These are phyloP conservation scores for Hypsizygus marmoreus DNA, from an alignment of 768 basidiomycete species.

Conservation along the genomic window DNA sequence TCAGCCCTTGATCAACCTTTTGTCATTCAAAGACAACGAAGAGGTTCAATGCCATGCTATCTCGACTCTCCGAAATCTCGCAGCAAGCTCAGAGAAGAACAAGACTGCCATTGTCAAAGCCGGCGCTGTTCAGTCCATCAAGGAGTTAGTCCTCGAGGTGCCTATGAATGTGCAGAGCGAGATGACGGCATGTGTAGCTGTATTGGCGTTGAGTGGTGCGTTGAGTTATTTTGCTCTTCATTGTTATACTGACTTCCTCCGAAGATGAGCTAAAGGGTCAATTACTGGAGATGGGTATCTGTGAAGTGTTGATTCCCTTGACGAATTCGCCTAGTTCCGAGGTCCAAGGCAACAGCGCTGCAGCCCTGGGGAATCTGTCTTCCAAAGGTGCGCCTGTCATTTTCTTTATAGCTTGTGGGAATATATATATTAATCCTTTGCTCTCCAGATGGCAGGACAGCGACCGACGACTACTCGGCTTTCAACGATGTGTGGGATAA, in stretches of 20 bases:
- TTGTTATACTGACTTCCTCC: slow-evolving; percentile 8
- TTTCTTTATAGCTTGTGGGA: not conserved
- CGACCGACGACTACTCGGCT: slow-evolving; percentile 88
- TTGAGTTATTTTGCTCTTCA: slow-evolving; percentile 6
- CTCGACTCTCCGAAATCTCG: slow-evolving; percentile 93
- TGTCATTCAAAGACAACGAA: slow-evolving; percentile 99
- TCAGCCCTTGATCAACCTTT: slow-evolving; percentile 90
- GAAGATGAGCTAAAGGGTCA: slow-evolving; percentile 96
- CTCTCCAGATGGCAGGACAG: slow-evolving; percentile 67
- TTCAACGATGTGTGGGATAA: slow-evolving; percentile 99
- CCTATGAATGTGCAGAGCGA: slow-evolving; percentile 98
- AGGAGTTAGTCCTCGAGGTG: slow-evolving; percentile 92
- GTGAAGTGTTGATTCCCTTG: slow-evolving; percentile 94
- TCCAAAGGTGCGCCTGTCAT: slow-evolving; percentile 72
- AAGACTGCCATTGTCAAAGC: slow-evolving; percentile 98
- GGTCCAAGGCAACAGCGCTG: slow-evolving; percentile 98
- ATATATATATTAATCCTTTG: slow-evolving; percentile 6
- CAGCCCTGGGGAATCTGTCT: slow-evolving; percentile 95
- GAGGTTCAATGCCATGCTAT: slow-evolving; percentile 99
- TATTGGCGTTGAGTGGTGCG: slow-evolving; percentile 91
- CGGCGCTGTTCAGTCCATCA: slow-evolving; percentile 95
- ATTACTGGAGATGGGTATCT: slow-evolving; percentile 96
- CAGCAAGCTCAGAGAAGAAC: slow-evolving; percentile 97
- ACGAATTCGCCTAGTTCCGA: slow-evolving; percentile 96
- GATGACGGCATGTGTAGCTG: slow-evolving; percentile 99